These are phyloP conservation scores for Phytophthora hibernalis DNA, from an alignment of 352 stramenopile genomes.

Conservation along the genomic window DNA sequence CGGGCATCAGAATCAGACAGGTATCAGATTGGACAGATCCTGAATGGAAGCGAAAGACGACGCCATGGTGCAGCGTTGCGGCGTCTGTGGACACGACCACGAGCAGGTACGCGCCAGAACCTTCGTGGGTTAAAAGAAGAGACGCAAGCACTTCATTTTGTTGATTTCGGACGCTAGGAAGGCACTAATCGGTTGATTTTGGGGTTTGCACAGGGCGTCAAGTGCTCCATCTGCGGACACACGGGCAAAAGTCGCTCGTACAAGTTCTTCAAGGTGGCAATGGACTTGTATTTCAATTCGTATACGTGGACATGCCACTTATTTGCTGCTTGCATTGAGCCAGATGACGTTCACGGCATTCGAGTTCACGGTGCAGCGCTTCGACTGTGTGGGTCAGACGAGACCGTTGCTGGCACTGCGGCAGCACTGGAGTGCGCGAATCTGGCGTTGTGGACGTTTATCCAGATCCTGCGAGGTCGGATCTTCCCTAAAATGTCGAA, in stretches of 20 bases:
- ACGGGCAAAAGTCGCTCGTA: conserved; percentile 73
- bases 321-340: background rate
- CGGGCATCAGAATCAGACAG: no score
- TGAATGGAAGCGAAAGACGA: conserved; percentile 30
- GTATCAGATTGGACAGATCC: background rate
- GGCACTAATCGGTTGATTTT: conserved; percentile 4
- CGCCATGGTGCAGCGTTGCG: conserved; percentile 16
- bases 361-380: conserved; percentile 58
- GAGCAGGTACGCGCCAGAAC: conserved; percentile 31
- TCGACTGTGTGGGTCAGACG: conserved; percentile 56
- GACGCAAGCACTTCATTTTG: background rate
- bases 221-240: conserved; percentile 73
- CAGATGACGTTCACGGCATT: conserved; percentile 49
- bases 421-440: conserved; percentile 35
- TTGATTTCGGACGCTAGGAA: conserved; percentile 3
- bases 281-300: background rate
- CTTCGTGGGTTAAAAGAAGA: background rate
- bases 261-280: conserved; percentile 57
- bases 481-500: conserved; percentile 48
- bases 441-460: conserved; percentile 57
- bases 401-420: conserved; percentile 24
- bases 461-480: conserved; percentile 52
- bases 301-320: background rate
- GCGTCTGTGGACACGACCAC: conserved; percentile 39
- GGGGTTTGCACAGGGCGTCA: conserved; percentile 44